Percentiles rank a stretch among this genome's conserved stretches.
Conservation (phyloP, 116 monocot species). For the Posidonia oceanica region DNA sequence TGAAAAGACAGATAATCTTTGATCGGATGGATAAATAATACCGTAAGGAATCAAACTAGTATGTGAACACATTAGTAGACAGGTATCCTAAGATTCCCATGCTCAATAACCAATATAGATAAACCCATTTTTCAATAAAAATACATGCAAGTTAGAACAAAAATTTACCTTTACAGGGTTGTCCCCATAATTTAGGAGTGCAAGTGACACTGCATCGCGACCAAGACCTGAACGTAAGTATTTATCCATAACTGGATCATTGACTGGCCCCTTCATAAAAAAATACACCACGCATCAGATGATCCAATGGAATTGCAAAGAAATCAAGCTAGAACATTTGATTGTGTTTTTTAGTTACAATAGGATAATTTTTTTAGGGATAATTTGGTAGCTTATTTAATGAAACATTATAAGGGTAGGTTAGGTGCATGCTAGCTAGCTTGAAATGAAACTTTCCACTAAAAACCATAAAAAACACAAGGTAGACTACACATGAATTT, state of each 20-base stretch:
- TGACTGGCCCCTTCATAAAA: constrained; percentile 23
- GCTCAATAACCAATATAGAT: too few species aligned
- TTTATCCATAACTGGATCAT: constrained; percentile 72
- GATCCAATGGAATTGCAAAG: not conserved
- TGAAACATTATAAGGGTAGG: not conserved
- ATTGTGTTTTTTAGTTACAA: too few species aligned
- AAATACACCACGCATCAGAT: not conserved
- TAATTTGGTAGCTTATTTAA: constrained; percentile 1
- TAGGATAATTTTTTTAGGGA: too few species aligned
- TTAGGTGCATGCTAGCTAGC: not conserved
- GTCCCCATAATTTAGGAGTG: constrained; percentile 84
- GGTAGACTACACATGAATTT: too few species aligned
- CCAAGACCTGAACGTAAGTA: constrained; percentile 60
- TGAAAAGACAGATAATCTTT: not conserved
- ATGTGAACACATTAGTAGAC: not conserved
- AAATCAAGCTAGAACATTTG: too few species aligned
- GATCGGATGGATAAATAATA: not conserved
- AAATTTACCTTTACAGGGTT: constrained; percentile 68
- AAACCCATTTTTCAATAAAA: not conserved
- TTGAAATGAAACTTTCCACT: not conserved
- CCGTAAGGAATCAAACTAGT: not conserved
- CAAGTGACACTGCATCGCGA: constrained; percentile 77
- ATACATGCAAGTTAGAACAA: not conserved
- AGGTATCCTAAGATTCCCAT: too few species aligned
- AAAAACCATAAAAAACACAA: not conserved